A percentile compares a stretch with the other conserved stretches of the same genome.
These are phyloP conservation scores for Sporothrix pseudoabietina DNA, from an alignment of 2,329 filamentous ascomycete genomes.

Conservation along the genomic window DNA sequence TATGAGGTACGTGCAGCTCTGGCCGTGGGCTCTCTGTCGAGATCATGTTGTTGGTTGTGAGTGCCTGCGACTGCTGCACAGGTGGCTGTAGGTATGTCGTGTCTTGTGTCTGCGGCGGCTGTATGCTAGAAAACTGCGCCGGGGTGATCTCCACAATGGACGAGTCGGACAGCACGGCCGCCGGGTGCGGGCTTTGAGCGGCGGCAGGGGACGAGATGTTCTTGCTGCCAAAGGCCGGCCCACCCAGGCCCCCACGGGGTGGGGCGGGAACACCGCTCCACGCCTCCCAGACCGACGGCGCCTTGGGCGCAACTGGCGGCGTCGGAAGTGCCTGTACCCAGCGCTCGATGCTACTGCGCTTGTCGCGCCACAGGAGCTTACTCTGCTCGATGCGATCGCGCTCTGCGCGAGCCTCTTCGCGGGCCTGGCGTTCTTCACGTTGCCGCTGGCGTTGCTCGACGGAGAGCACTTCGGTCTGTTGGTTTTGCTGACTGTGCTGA, in stretches of 20 bases:
- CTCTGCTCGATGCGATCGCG: constrained; percentile 27
- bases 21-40: neutral
- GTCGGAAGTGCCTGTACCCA: constrained; percentile 15
- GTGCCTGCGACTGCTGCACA: neutral
- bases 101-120: neutral
- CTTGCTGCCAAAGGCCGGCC: neutral
- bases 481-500: neutral
- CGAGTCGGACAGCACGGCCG: constrained; percentile 20
- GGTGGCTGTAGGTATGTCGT: neutral
- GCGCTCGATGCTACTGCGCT: constrained; percentile 15
- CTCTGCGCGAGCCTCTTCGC: constrained; percentile 18
- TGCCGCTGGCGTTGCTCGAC: neutral
- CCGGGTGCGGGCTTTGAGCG: neutral
- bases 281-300: neutral
- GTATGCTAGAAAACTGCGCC: constrained; percentile 27
- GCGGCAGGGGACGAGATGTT: neutral
- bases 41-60: neutral
- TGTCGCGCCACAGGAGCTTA: constrained; percentile 30
- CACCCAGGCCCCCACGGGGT: neutral
- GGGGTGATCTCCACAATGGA: constrained; percentile 32
- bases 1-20: neutral
- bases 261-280: neutral
- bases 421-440: neutral
- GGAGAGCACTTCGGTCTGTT: neutral
- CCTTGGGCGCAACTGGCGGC: neutral